A percentile compares a stretch with the other conserved stretches of the same genome.
These are phyloP conservation scores for Aquanectria penicillioides DNA, from an alignment of 2,329 filamentous ascomycete genomes.

Conservation along the genomic window DNA sequence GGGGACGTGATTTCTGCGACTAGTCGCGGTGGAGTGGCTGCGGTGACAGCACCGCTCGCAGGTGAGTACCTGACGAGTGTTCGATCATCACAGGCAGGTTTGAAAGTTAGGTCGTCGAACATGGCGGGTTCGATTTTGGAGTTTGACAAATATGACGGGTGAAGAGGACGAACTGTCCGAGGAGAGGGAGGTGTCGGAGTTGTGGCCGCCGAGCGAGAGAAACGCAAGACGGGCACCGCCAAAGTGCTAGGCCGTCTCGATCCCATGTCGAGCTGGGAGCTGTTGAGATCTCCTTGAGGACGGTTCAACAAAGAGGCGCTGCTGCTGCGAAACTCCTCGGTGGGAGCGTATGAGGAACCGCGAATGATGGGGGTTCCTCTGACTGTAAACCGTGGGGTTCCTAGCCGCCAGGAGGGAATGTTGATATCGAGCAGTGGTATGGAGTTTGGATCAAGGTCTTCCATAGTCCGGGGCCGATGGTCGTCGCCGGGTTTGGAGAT, in stretches of 20 bases:
- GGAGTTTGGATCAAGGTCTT: conserved; percentile 58
- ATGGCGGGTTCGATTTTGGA: conserved; percentile 75
- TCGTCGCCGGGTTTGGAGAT: conserved; percentile 77
- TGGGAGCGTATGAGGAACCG: conserved; percentile 82
- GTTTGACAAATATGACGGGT: conserved; percentile 60
- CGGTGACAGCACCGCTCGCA: conserved; percentile 77
- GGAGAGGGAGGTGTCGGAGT: conserved; percentile 47
- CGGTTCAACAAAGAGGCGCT: conserved; percentile 60
- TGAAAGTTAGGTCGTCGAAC: conserved; percentile 83
- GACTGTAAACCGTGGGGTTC: conserved; percentile 81
- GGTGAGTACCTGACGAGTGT: conserved; percentile 84
- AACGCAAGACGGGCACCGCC: conserved; percentile 49
- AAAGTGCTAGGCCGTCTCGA: conserved; percentile 50
- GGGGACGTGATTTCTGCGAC: conserved; percentile 97
- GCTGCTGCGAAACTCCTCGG: conserved; percentile 75
- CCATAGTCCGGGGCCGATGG: conserved; percentile 69
- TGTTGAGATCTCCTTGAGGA: conserved; percentile 44
- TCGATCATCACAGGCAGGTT: conserved; percentile 81
- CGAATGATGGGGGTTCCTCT: conserved; percentile 81
- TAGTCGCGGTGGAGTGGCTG: conserved; percentile 88
- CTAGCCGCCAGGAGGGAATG: conserved; percentile 87
- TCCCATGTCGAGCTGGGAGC: conserved; percentile 38
- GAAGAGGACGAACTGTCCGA: conserved; percentile 53
- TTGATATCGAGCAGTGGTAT: conserved; percentile 73
- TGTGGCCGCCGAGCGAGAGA: conserved; percentile 35